Evolutionary conservation across 352 stramenopile genomes (phyloP), one percentile per base, ranked within the genome.

Genomic region (Phytophthora ohioensis): DNA sequence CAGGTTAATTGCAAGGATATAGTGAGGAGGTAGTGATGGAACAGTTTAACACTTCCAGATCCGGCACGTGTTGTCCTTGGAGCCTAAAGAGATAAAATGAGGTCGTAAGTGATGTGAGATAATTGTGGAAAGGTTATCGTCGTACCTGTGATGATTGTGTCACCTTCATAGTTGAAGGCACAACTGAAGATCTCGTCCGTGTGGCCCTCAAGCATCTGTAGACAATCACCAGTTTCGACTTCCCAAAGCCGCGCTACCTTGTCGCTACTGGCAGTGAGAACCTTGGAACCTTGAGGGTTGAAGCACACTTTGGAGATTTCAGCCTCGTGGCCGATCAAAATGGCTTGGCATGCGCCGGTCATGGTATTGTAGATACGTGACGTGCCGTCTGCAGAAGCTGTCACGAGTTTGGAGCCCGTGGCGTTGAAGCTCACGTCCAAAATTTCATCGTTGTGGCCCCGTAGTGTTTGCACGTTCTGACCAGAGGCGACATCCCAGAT

Each of bases 111-210:
- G 30, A 45, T 35, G 2, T 31, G 12, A 35, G 11, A 49, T 8
- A 34, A 46, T 15, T 12, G 27, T 15, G 13, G n/a, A 48, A 13
- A 17, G 31, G 5, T 12, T 10, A 5, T 13, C 31, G 32, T 2
- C 76, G 91, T 57, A 98, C 95, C 95, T 67, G 94, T 98, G 69
- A 99, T 98, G 69, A 98, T 97, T n/a, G 94, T 98, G 76, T 98
- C 93, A 17, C 95, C 96, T 75, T 98, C 90, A 72, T 99, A 99
- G 81, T 98, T 98, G 86, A 98, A 98, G 34, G 94, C 94, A 60
- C 94, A 98, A 72, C 85, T 97, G 73, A 98, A 98, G 77, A 99
- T 98, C 68, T 99, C 95, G 70, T 99, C 94, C n/a, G 93, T 98
- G 85, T 99, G 96, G 21, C 96, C 96, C 63, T 98, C 96, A 12